Evolutionary conservation across 2,329 filamentous ascomycete species (phyloP), one percentile per base, ranked within the genome.

Genomic region (Apiospora phragmitis): DNA sequence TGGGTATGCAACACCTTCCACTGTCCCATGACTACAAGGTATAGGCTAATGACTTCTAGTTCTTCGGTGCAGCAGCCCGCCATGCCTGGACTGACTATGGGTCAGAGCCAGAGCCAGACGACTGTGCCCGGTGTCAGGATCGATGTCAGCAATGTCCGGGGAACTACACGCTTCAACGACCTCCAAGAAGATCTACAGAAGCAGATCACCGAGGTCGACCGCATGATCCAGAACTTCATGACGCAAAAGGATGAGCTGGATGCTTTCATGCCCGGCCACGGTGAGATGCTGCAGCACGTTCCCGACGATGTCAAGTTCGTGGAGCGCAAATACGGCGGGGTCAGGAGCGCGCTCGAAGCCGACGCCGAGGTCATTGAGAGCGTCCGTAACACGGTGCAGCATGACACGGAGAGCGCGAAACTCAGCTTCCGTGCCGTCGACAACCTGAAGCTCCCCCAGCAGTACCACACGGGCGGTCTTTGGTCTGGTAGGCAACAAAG

Each of bases 151-250:
- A 93, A 93, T 78, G 85, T 98, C 72, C 90, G 94, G 68, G 92
- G 93, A 21, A 97, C 95, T 0, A 97, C 94, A 4, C 93, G 96
- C 72, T 98, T 96, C 84, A 94, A 94, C 79, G 95, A 97, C 80
- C 91, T 97, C 38, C 90, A 93, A 72, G 92, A 95, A 74, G 90
- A 93, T 41, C 85, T 97, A 21, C 94, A 97, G 78, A 89, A 90
- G 73, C 85, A 94, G 74, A 93, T 99, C 72, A 90, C 93, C 73
- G 83, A 86, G 12, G 90, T 97, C 73, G 95, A 99, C 81, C 88
- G 89, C 71, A 90, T 92, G 74, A 95, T 99, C 75, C 89, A 94
- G 76, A 87, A 88, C 69, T 94, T 96, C 79, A 94, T 97, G 77
- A 87, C 88, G 71, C 91, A 92, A 80, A 92, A 93, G 78, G 90